Evolutionary conservation across 1,284 basidiomycete genomes (phyloP).

Genomic region (Cerioporus squamosus): DNA sequence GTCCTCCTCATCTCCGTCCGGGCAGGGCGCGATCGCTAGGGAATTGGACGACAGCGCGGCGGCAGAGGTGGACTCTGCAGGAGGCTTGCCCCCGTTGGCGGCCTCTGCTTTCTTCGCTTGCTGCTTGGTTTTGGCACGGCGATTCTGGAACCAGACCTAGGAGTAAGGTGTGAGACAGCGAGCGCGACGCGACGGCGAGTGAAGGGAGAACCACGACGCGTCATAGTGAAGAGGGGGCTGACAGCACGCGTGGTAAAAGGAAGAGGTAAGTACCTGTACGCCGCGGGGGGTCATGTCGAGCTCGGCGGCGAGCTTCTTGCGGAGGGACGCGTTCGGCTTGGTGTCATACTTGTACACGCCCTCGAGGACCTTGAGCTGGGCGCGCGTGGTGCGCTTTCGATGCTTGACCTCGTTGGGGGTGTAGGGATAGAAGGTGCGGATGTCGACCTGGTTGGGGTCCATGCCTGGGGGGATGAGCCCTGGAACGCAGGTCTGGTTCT

Average conservation of each 20-base stretch:
- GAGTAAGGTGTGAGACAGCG: slow-evolving; percentile 1
- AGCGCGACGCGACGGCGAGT: background rate
- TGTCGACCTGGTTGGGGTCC: slow-evolving; percentile 66
- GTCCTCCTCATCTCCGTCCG: slow-evolving; percentile 11
- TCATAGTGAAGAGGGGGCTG: background rate
- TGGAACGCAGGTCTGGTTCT: slow-evolving; percentile 45
- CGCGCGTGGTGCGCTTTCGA: slow-evolving; percentile 80
- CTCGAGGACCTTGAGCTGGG: slow-evolving; percentile 88
- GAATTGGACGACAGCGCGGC: background rate
- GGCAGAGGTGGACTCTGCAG: slow-evolving; percentile 8
- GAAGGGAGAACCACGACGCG: background rate
- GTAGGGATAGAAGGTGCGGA: slow-evolving; percentile 81
- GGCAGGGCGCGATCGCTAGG: background rate
- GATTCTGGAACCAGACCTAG: slow-evolving; percentile 91
- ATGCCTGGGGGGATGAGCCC: slow-evolving; percentile 53
- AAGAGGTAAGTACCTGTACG: slow-evolving; percentile 76
- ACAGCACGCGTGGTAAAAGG: background rate
- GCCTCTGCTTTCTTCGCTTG: slow-evolving; percentile 40
- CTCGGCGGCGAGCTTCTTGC: slow-evolving; percentile 79
- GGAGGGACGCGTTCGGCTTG: slow-evolving; percentile 84
- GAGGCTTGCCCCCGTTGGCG: slow-evolving; percentile 7
- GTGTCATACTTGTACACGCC: slow-evolving; percentile 84
- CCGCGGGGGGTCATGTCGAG: slow-evolving; percentile 92
- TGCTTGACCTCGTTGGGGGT: slow-evolving; percentile 91
- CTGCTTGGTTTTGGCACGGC: slow-evolving; percentile 85